Conservation (phyloP, 2,329 filamentous ascomycete species). For the Westerdykella ornata region DNA sequence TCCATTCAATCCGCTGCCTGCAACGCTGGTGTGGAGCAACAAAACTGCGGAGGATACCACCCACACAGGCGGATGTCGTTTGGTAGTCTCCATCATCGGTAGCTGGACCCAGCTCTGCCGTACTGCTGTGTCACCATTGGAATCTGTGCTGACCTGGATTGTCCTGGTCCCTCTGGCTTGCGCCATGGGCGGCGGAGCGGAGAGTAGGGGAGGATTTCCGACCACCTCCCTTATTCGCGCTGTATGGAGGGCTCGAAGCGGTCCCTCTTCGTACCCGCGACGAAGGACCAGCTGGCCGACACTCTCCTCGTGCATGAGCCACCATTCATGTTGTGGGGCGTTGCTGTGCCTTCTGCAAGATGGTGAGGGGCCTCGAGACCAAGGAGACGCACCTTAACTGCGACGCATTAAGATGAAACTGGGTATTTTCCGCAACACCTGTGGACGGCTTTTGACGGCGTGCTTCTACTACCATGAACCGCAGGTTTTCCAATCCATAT, state of each 20-base stretch:
- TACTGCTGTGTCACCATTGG: conserved; percentile 21
- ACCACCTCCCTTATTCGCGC: neutral
- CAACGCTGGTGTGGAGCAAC: conserved; percentile 21
- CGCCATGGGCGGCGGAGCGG: conserved; percentile 16
- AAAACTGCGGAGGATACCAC: conserved; percentile 15
- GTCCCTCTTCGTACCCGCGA: conserved; percentile 1
- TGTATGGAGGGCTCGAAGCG: conserved; percentile 1
- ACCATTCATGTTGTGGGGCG: conserved; percentile 3
- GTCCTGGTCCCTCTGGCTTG: conserved; percentile 11
- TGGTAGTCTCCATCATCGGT: conserved; percentile 12
- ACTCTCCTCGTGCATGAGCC: neutral
- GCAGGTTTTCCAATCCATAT: too few relatives aligned
- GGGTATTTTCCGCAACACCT: neutral
- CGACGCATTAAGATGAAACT: conserved; percentile 14
- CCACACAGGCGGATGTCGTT: neutral
- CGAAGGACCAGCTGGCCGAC: conserved; percentile 1
- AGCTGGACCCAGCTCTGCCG: conserved; percentile 21
- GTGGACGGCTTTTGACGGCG: too few relatives aligned
- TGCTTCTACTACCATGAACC: too few relatives aligned
- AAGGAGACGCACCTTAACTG: conserved; percentile 5
- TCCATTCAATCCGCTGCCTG: conserved; percentile 5
- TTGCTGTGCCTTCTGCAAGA: conserved; percentile 4
- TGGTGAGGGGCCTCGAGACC: conserved; percentile 1
- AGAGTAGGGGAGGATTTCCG: conserved; percentile 23
- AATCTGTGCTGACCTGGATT: conserved; percentile 21